Evolutionary conservation across 495 filamentous ascomycete species (phyloP), one percentile per base, ranked within the genome.

Genomic region (Trichoderma orchidacearum): DNA sequence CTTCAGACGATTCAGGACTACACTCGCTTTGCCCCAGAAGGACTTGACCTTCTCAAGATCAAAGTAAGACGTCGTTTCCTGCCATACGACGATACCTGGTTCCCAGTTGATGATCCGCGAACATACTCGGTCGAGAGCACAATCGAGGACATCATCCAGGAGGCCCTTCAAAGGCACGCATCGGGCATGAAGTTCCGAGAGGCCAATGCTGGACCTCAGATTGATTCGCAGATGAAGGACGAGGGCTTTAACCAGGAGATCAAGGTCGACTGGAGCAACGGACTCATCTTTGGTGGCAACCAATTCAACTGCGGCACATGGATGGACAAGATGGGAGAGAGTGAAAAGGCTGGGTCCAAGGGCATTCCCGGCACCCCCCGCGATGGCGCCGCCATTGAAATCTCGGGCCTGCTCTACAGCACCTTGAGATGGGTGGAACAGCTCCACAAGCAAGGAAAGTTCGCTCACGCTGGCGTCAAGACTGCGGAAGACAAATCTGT

Each of bases 321-420:
- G 94, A 95, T 96, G 86, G 94, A 99, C 72, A 99, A 99, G 78
- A 99, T 97, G 93, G 94, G 94, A n/a, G 94, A 99, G 69, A 95
- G 89, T 56, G 80, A 86, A 56, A 87, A 83, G 56, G 94, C 94
- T 23, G 84, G 86, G 34, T 94, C 82, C 63, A 97, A 96, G 74
- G 94, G 94, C 54, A 73, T 93, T n/a, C 94, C 94, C 0, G 94
- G 90, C 2, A 97, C 94, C 27, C 94, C 94, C 32, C 81, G 94
- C 63, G 94, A 99, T 71, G 94, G 94, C 21, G 90, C 94, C 21
- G 87, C 94, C 9, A 80, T 97, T 59, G 94, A 99, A 68, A 96
- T 97, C 63, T 96, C 82, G 3, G 94, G 94, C 34, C 76, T 97
- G 38, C 73, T 91, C 17, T 97, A 95, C 72, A 96, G 90, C 70